Evolutionary conservation across 2,329 filamentous ascomycete species (phyloP), one percentile per base, ranked within the genome.

Genomic region (Arthrobotrys sphaeroides): DNA sequence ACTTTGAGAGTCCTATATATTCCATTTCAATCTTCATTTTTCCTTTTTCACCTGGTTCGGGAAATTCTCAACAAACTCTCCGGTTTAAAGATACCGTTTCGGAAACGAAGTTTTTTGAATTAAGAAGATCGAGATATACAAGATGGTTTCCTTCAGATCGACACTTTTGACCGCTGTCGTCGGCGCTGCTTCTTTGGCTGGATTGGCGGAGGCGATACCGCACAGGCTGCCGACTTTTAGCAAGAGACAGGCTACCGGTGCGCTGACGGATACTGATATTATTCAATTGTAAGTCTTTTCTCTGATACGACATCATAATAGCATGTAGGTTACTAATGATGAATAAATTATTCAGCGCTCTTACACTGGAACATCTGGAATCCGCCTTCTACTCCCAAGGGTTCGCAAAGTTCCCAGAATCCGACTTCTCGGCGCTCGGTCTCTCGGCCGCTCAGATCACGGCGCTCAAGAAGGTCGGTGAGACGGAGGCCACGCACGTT

Each of bases 311-410:
- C n/a, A n/a, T n/a, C n/a, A n/a, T n/a, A n/a, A n/a, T n/a, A n/a
- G n/a, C n/a, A n/a, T n/a, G n/a, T n/a, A n/a, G n/a, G n/a, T n/a
- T n/a, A n/a, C n/a, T n/a, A n/a, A n/a, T n/a, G n/a, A n/a, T 72
- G 77, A 78, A 79, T 67, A 47, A 26, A 43, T 9, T 3, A 18
- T 33, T 40, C 77, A 90, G 88, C 80, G 90, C 90, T 77, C 84
- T 92, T 67, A 92, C 90, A 4, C 85, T 92, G 49, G 91, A 93
- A 83, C 89, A 90, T 83, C 89, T 93, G 79, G 91, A 93, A 83
- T 85, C 88, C 22, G 85, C 86, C 66, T 93, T 92, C 83, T 93
- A 93, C 85, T 85, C 87, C 79, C 85, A 90, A 80, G 90, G 90
- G 38, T 91, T 93, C 80, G 85, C 85, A 77, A 86, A 88, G 82